phyloP scores from a whole-genome alignment of 1,284 basidiomycete species.

The Cryptococcus neoformans region DNA sequence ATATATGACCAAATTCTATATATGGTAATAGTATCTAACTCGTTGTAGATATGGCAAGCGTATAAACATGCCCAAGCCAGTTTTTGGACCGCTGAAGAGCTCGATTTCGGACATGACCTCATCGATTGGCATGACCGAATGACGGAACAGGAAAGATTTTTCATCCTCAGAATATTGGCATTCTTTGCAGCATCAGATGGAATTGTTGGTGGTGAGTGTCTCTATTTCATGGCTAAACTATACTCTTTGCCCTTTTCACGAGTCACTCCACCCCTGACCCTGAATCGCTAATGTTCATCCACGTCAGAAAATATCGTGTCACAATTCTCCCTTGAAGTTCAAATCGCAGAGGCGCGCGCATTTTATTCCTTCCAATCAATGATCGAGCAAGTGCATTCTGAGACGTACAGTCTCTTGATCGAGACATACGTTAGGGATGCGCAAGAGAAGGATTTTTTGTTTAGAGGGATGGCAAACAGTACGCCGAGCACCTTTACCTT shows the following conservation, averaged over 20 bases:
- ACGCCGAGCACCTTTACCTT: slow-evolving; percentile 11
- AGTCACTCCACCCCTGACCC: neutral
- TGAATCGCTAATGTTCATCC: neutral
- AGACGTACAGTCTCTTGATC: slow-evolving; percentile 58
- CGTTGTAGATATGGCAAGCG: slow-evolving; percentile 79
- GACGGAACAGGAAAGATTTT: slow-evolving; percentile 86
- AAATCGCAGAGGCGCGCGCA: slow-evolving; percentile 88
- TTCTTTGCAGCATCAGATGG: slow-evolving; percentile 97
- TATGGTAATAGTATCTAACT: neutral
- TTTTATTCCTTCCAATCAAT: slow-evolving; percentile 99
- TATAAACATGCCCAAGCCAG: slow-evolving; percentile 68
- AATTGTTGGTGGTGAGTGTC: slow-evolving; percentile 72
- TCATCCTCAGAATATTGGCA: slow-evolving; percentile 87
- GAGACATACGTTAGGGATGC: slow-evolving; percentile 58
- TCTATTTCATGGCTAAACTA: slow-evolving; percentile 17
- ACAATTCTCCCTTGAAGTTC: slow-evolving; percentile 91
- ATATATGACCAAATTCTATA: neutral
- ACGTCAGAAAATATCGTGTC: slow-evolving; percentile 74
- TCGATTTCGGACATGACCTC: slow-evolving; percentile 86
- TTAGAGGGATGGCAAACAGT: slow-evolving; percentile 57
- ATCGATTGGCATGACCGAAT: slow-evolving; percentile 85
- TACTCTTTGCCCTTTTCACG: neutral
- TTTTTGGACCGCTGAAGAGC: slow-evolving; percentile 92
- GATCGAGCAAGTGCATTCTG: slow-evolving; percentile 69
- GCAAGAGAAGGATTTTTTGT: slow-evolving; percentile 54